Base-by-base conservation (phyloP, 108 stramenopile genomes). In the Nitzschia putrida region DNA sequence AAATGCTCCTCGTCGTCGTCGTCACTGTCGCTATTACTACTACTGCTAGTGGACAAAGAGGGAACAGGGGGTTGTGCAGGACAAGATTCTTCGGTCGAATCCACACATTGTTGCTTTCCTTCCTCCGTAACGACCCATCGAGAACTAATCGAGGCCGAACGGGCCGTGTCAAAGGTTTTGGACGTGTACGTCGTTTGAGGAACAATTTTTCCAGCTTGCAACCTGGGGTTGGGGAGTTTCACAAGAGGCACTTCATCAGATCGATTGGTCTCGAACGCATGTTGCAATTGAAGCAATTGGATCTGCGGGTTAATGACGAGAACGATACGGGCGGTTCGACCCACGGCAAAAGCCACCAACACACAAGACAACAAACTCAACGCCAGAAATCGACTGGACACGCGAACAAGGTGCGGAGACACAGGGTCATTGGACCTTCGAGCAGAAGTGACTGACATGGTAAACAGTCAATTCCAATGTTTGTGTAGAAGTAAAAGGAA, bases 141-240 rank as follows among this genome's bases (percentile, higher is more conserved):
- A 45, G 68, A 70, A 21, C 39, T 61, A 0, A 63, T 57, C 23
- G 66, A 61, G 8, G 64, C 55, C 23, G 69, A 42, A 16, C 40
- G 49, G 3, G 73, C 41, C 9, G 70, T 80, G 37, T 68, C 80
- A 60, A 85, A 88, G 23, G 69, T 84, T 59, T 88, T 88, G 34
- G 85, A 80, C 13, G 81, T 80, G 51, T 90, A 87, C 8, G 72
- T 61, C 8, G 87, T 88, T 45, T 75, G 71, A 8, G 83, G 87
- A 16, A 81, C 73, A 10, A 73, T 68, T 51, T 84, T 80, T 26
- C 83, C 87, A 39, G 49, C 51, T 23, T 58, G 63, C 21, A 80
- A 68, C 29, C 77, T 68, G 0, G 75, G 81, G 9, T 69, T 42
- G 21, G 83, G 81, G 13, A 83, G 53, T 47, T 53, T 52, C 22